These are phyloP conservation scores for Cladophialophora chaetospira DNA, from an alignment of 2,329 filamentous ascomycete species.

Conservation along the genomic window DNA sequence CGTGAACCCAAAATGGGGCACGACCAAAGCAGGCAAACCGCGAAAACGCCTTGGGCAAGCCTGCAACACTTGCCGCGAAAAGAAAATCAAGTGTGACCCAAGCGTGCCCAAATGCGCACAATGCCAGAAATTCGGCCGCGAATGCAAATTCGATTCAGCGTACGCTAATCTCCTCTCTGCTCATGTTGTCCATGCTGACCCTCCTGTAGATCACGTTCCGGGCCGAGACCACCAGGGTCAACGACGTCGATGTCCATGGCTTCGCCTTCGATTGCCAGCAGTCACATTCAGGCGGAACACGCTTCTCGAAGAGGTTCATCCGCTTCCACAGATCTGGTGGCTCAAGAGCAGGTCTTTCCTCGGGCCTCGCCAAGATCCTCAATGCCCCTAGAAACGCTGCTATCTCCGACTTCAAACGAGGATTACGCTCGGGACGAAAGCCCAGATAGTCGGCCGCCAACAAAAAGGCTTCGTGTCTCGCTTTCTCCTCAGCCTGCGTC, in stretches of 20 bases:
- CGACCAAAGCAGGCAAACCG: slow-evolving; percentile 91
- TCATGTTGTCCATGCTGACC: not conserved
- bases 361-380: slow-evolving; percentile 15
- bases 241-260: slow-evolving; percentile 8
- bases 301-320: slow-evolving; percentile 17
- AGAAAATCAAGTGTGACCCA: slow-evolving; percentile 96
- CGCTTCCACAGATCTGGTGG: slow-evolving; percentile 34
- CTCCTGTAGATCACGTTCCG: slow-evolving; percentile 9
- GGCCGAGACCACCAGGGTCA: slow-evolving; percentile 9
- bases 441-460: slow-evolving; percentile 35
- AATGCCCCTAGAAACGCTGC: slow-evolving; percentile 18
- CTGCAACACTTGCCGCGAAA: slow-evolving; percentile 90
- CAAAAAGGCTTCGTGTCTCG: slow-evolving; percentile 31
- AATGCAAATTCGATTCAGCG: slow-evolving; percentile 85
- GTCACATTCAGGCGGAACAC: slow-evolving; percentile 11
- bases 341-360: slow-evolving; percentile 38
- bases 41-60: slow-evolving; percentile 87
- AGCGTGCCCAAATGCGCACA: slow-evolving; percentile 85
- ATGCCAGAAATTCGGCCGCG: slow-evolving; percentile 85
- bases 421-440: slow-evolving; percentile 34
- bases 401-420: slow-evolving; percentile 35
- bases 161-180: slow-evolving; percentile 40
- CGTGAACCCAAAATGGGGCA: slow-evolving; percentile 89
- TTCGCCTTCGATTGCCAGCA: slow-evolving; percentile 22
- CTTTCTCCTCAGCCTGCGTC: slow-evolving; percentile 26